phyloP scores from a whole-genome alignment of 371 early-diverging fungal species.

The Mortierella sp. region DNA sequence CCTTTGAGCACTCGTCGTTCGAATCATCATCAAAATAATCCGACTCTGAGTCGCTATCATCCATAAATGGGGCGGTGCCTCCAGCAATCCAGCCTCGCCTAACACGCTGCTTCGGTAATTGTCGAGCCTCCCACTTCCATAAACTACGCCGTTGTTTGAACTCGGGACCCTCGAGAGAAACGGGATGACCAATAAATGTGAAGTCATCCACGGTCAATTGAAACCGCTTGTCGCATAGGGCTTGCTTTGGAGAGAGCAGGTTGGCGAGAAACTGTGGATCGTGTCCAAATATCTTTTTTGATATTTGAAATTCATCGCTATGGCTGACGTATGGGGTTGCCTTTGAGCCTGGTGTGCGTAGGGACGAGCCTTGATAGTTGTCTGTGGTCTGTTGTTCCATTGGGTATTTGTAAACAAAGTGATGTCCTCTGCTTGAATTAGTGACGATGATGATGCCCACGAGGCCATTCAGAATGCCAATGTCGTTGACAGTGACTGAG shows the following conservation, averaged over 20 bases:
- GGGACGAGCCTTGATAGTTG: slow-evolving; percentile 4
- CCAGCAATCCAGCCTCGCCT: slow-evolving; percentile 41
- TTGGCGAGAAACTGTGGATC: slow-evolving; percentile 79
- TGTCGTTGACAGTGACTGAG: slow-evolving; percentile 20
- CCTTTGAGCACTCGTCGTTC: slow-evolving; percentile 33
- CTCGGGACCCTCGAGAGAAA: slow-evolving; percentile 66
- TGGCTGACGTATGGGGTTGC: not conserved
- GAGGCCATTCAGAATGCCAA: slow-evolving; percentile 43
- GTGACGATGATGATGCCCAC: slow-evolving; percentile 73
- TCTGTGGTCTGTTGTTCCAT: slow-evolving; percentile 60
- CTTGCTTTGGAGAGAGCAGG: slow-evolving; percentile 78
- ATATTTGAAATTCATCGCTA: slow-evolving; percentile 57
- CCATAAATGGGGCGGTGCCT: slow-evolving; percentile 32
- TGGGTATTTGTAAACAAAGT: slow-evolving; percentile 77
- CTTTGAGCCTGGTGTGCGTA: slow-evolving; percentile 15
- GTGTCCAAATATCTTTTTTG: slow-evolving; percentile 72
- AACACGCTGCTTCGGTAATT: slow-evolving; percentile 24
- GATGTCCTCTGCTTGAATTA: slow-evolving; percentile 79
- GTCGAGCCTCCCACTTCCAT: slow-evolving; percentile 32
- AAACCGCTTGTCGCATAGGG: slow-evolving; percentile 81
- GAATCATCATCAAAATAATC: slow-evolving; percentile 40
- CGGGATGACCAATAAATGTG: slow-evolving; percentile 82
- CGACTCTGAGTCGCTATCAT: slow-evolving; percentile 35
- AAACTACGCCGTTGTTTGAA: slow-evolving; percentile 58
- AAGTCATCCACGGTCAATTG: slow-evolving; percentile 84